phyloP scores from a whole-genome alignment of 179 eudicot species.

The Silene coronaria region DNA sequence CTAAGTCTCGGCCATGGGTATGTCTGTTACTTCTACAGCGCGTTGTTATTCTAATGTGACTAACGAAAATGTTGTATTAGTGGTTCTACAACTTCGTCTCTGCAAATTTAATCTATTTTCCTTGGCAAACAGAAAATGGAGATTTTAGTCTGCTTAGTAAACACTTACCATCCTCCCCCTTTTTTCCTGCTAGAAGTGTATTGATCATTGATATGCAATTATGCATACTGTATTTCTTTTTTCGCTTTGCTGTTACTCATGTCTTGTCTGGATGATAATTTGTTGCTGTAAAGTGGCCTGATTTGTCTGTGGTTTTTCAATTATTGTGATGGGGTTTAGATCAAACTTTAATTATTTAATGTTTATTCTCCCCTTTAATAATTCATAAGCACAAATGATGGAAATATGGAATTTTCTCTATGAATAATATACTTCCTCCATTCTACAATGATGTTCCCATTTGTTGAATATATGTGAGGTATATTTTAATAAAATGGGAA shows the following conservation, averaged over 20 bases:
- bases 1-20: neutral
- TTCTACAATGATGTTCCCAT: no score
- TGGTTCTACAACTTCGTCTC: constrained; percentile 1
- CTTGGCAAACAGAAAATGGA: neutral
- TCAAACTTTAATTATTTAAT: constrained; percentile 23
- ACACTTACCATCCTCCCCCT: neutral
- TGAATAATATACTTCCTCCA: constrained; percentile 12
- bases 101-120: neutral
- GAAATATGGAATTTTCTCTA: constrained; percentile 21
- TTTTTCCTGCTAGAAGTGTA: neutral
- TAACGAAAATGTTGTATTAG: no score
- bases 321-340: constrained; percentile 29
- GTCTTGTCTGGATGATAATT: constrained; percentile 27
- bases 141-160: constrained; percentile 2
- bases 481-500: no score
- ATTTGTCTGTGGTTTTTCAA: constrained; percentile 24
- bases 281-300: constrained; percentile 39
- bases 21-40: neutral
- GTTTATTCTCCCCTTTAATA: constrained; percentile 25
- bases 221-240: neutral
- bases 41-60: neutral
- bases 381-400: constrained; percentile 20
- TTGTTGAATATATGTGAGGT: no score
- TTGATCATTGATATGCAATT: neutral
- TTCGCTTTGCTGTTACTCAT: constrained; percentile 22